phyloP scores from a whole-genome alignment of 2,329 filamentous ascomycete genomes.

The Fusarium falciforme region DNA sequence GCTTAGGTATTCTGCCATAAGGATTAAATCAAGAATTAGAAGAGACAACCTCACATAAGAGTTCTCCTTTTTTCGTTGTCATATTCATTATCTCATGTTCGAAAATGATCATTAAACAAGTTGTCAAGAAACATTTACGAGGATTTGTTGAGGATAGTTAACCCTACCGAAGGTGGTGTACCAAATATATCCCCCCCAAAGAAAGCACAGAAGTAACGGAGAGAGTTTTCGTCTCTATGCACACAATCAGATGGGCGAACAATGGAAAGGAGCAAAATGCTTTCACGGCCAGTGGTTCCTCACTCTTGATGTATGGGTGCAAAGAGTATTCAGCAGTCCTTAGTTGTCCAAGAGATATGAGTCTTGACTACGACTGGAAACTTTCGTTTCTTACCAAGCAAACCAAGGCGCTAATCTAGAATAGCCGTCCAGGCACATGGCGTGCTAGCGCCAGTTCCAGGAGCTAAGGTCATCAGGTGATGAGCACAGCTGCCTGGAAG shows the following conservation, averaged over 20 bases:
- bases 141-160: not conserved
- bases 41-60: not conserved
- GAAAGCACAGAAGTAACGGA: constrained; percentile 59
- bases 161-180: not conserved
- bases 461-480: constrained; percentile 17
- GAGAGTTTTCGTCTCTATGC: constrained; percentile 50
- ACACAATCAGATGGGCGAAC: not conserved
- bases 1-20: no score
- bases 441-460: constrained; percentile 4
- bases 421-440: constrained; percentile 13
- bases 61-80: not conserved
- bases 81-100: not conserved
- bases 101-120: not conserved
- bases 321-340: not conserved
- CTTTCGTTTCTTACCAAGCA: not conserved
- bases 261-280: not conserved
- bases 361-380: not conserved
- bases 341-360: not conserved
- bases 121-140: not conserved
- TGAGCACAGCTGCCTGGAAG: constrained; percentile 7
- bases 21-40: not conserved
- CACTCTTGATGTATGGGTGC: not conserved
- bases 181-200: not conserved
- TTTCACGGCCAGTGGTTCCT: not conserved
- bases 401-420: constrained; percentile 1